phyloP scores from a whole-genome alignment of 805 yeast species.

The Kuraishia hungarica region DNA sequence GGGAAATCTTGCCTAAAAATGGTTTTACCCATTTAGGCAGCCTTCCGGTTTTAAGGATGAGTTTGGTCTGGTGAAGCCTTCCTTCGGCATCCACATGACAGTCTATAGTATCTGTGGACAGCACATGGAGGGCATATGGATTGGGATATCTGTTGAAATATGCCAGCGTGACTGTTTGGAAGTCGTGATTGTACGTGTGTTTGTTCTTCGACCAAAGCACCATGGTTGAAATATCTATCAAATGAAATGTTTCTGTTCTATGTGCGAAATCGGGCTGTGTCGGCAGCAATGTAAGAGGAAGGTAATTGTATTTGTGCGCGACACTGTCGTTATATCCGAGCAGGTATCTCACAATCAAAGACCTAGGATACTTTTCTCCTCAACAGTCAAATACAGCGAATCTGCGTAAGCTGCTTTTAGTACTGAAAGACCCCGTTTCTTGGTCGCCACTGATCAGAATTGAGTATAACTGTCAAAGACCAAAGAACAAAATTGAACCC shows the following conservation, averaged over 20 bases:
- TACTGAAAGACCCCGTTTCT: too few relatives aligned
- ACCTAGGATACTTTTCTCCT: too few relatives aligned
- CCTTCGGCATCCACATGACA: conserved; percentile 53
- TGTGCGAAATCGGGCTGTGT: too few relatives aligned
- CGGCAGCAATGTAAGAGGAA: too few relatives aligned
- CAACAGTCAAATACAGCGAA: too few relatives aligned
- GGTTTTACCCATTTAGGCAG: conserved; percentile 76
- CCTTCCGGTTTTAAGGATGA: conserved; percentile 72
- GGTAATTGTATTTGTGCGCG: too few relatives aligned
- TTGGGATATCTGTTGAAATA: conserved; percentile 67
- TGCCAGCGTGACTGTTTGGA: conserved; percentile 67
- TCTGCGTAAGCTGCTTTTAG: too few relatives aligned
- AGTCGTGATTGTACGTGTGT: conserved; percentile 57
- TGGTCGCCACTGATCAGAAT: too few relatives aligned
- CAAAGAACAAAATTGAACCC: too few relatives aligned
- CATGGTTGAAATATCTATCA: conserved; percentile 27
- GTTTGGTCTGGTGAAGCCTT: conserved; percentile 58
- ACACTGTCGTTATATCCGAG: too few relatives aligned
- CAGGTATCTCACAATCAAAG: too few relatives aligned
- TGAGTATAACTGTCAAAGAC: too few relatives aligned
- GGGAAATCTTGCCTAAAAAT: conserved; percentile 58
- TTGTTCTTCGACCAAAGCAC: conserved; percentile 50
- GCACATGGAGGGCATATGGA: conserved; percentile 81
- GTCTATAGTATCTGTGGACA: conserved; percentile 72
- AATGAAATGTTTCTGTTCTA: background rate